Conservation (phyloP, 2,329 filamentous ascomycete species). For the Amauroascus niger region DNA sequence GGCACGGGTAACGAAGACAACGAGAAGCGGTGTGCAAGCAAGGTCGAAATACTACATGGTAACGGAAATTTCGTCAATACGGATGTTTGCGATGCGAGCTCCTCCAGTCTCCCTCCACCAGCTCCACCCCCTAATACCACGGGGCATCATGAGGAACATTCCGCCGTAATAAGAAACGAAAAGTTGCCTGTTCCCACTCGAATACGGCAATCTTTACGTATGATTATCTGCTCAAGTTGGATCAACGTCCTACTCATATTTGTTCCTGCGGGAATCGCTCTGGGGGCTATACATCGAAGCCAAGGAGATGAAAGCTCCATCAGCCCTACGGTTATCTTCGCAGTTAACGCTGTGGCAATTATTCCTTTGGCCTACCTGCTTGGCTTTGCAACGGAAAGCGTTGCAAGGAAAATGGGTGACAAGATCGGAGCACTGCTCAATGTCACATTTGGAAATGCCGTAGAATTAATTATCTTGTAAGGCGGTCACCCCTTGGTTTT, state of each 20-base stretch:
- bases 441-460: conserved; percentile 83
- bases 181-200: background rate
- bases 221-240: conserved; percentile 39
- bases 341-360: conserved; percentile 89
- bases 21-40: background rate
- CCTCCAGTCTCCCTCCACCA: background rate
- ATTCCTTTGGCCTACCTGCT: conserved; percentile 80
- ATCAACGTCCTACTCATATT: conserved; percentile 73
- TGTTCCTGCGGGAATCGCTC: conserved; percentile 60
- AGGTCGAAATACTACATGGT: background rate
- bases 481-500: background rate
- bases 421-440: conserved; percentile 82
- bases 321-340: conserved; percentile 58
- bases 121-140: background rate
- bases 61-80: background rate
- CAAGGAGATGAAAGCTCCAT: conserved; percentile 44
- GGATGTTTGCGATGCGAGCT: background rate
- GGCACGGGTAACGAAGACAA: background rate
- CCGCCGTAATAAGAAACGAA: background rate
- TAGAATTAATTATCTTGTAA: conserved; percentile 68
- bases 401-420: conserved; percentile 65
- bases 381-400: conserved; percentile 81
- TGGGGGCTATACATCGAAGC: conserved; percentile 1
- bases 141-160: background rate
- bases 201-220: background rate